These are phyloP conservation scores for Zanthoxylum bungeanum DNA, from an alignment of 345 rosid species.

Conservation along the genomic window DNA sequence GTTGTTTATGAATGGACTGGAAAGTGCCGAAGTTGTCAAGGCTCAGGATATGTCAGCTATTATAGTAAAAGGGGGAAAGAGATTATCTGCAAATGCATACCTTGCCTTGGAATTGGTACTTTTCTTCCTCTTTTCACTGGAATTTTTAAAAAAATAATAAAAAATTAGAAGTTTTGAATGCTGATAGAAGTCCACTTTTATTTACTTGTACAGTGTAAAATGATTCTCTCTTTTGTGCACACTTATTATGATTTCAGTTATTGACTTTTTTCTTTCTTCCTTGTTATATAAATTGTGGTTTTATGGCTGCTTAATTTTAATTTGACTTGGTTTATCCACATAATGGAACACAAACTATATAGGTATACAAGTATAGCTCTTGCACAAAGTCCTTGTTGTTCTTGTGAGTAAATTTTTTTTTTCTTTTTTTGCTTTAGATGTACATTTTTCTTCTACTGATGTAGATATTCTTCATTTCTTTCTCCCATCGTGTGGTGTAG, in stretches of 20 bases:
- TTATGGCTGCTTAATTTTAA: background rate
- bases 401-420: background rate
- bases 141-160: background rate
- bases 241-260: background rate
- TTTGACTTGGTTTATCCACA: constrained; percentile 4
- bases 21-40: constrained; percentile 88
- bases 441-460: background rate
- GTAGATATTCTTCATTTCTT: background rate
- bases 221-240: background rate
- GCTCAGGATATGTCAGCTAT: constrained; percentile 79
- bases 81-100: constrained; percentile 80
- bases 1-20: constrained; percentile 99
- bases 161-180: background rate
- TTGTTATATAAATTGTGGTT: background rate
- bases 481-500: background rate
- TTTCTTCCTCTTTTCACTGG: constrained; percentile 13
- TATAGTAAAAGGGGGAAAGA: constrained; percentile 83
- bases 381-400: background rate
- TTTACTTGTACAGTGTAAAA: background rate
- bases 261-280: background rate
- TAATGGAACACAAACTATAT: background rate
- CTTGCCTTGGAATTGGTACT: constrained; percentile 86
- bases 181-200: background rate
- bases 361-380: background rate
- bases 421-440: background rate